Percentiles rank a stretch among this genome's conserved stretches.
phyloP scores from a whole-genome alignment of 441 rosid genomes.

The Gossypium aridum region DNA sequence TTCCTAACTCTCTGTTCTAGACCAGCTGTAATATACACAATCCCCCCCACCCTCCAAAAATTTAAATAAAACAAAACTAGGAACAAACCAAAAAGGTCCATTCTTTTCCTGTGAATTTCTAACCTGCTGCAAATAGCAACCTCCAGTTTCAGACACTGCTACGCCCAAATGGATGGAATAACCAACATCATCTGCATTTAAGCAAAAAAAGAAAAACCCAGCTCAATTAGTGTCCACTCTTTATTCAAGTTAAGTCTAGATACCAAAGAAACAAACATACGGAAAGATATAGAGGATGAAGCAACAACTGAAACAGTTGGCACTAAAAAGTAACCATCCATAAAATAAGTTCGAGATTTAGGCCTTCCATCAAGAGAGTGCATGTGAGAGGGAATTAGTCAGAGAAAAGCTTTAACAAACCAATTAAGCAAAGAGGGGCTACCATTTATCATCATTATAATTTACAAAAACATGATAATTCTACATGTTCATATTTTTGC shows the following conservation, averaged over 20 bases:
- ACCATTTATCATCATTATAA: not conserved
- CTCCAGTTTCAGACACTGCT: slow-evolving; percentile 20
- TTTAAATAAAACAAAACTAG: not conserved
- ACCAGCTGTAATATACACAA: slow-evolving; percentile 27
- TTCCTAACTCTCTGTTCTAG: slow-evolving; percentile 21
- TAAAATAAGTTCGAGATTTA: not conserved
- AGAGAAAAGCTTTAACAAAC: not conserved
- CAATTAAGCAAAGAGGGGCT: not conserved
- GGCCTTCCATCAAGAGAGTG: not conserved
- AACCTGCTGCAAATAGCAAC: slow-evolving; percentile 18
- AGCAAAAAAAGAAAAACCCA: not conserved
- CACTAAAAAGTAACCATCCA: not conserved
- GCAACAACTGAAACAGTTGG: not conserved
- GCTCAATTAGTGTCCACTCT: slow-evolving; percentile 8
- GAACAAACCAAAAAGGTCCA: slow-evolving; percentile 9
- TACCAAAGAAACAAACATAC: not conserved
- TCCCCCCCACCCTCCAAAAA: not conserved
- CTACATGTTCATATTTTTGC: not conserved
- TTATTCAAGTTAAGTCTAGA: not conserved
- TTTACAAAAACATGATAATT: not conserved
- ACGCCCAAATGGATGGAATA: slow-evolving; percentile 27
- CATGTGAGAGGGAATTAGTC: not conserved
- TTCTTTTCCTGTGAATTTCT: slow-evolving; percentile 16
- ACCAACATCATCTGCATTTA: slow-evolving; percentile 52
- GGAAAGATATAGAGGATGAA: not conserved